phyloP scores from a whole-genome alignment of 176 grass and related monocot species.

The Lolium multiflorum region DNA sequence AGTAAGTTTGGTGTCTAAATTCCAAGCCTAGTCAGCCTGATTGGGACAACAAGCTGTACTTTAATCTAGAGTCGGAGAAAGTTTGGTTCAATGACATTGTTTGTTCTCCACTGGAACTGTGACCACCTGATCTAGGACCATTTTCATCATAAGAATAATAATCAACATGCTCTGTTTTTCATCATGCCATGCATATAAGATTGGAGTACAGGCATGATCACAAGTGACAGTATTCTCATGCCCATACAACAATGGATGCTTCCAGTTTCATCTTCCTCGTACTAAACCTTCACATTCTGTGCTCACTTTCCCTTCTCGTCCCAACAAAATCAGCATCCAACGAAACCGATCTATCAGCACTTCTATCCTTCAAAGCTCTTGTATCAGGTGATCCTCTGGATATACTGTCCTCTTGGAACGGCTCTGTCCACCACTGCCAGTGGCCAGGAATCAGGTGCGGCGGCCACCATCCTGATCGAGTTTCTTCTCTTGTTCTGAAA shows the following conservation, averaged over 20 bases:
- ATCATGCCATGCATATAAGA: background rate
- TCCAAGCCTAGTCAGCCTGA: background rate
- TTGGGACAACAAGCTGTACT: background rate
- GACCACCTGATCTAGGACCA: background rate
- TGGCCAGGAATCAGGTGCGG: constrained; percentile 42
- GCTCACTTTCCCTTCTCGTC: background rate
- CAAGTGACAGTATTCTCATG: background rate
- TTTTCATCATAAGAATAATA: background rate
- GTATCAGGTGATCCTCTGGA: constrained; percentile 40
- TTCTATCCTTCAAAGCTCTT: constrained; percentile 59
- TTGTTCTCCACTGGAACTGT: background rate
- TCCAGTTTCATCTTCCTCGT: background rate
- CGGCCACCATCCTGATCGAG: constrained; percentile 24
- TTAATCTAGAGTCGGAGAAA: too few relatives aligned
- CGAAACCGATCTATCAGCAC: constrained; percentile 32
- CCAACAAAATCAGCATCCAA: background rate
- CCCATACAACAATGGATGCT: background rate
- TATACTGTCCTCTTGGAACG: constrained; percentile 50
- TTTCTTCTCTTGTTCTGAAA: constrained; percentile 38
- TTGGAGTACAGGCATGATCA: background rate
- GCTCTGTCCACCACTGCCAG: constrained; percentile 33
- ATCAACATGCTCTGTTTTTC: background rate
- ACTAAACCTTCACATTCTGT: background rate
- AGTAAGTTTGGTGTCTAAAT: too few relatives aligned
- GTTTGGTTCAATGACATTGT: background rate